These are phyloP conservation scores for Amanita polypyramis DNA, from an alignment of 768 basidiomycete genomes.

Conservation along the genomic window DNA sequence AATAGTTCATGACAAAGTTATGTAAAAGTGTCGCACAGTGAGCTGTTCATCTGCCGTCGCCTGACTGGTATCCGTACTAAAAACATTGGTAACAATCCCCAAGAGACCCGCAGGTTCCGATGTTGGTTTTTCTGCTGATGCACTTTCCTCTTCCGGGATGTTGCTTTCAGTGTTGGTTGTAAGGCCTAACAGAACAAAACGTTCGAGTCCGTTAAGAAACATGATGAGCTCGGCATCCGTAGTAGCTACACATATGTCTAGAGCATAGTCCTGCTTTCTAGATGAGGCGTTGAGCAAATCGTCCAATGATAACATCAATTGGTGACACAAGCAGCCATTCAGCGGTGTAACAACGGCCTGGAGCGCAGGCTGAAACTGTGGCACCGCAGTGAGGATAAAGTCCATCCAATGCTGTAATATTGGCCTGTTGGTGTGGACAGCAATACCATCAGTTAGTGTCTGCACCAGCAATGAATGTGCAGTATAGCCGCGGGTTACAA, in stretches of 20 bases:
- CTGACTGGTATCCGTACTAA: constrained; percentile 57
- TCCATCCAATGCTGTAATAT: constrained; percentile 95
- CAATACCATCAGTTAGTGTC: constrained; percentile 74
- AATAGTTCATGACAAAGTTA: background rate
- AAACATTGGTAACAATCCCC: constrained; percentile 87
- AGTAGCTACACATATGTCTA: constrained; percentile 36
- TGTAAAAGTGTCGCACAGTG: constrained; percentile 26
- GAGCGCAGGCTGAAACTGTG: constrained; percentile 70
- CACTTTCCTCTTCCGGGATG: constrained; percentile 46
- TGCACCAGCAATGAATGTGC: constrained; percentile 68
- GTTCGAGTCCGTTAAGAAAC: constrained; percentile 77
- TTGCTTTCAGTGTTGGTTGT: constrained; percentile 41
- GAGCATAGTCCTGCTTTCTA: constrained; percentile 23
- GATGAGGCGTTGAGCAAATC: constrained; percentile 40
- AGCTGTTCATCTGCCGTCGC: constrained; percentile 42
- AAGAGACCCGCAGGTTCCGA: constrained; percentile 59
- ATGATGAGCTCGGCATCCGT: constrained; percentile 80
- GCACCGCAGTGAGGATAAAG: constrained; percentile 85
- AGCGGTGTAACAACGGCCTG: constrained; percentile 62
- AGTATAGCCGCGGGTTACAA: constrained; percentile 26
- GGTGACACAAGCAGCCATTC: constrained; percentile 69
- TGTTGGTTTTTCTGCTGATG: constrained; percentile 37
- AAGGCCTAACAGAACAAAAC: constrained; percentile 66
- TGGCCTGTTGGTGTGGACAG: constrained; percentile 55
- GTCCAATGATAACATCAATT: constrained; percentile 44